These are phyloP conservation scores for Penicillium sp. DNA, from an alignment of 2,329 filamentous ascomycete species.

Conservation along the genomic window DNA sequence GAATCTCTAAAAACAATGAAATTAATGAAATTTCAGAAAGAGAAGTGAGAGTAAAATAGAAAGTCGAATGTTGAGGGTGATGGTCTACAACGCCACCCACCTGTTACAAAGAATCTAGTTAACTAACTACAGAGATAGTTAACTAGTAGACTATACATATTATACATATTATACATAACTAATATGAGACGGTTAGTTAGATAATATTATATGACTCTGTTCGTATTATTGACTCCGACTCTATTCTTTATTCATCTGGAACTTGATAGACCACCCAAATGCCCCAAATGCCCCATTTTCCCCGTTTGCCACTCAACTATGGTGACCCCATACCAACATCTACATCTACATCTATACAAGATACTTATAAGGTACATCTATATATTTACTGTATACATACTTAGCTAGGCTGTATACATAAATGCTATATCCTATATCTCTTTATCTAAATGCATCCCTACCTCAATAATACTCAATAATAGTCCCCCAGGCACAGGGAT, in stretches of 20 bases:
- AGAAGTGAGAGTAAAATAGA: slow-evolving; percentile 12
- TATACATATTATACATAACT: too few species aligned
- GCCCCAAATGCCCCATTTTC: slow-evolving; percentile 4
- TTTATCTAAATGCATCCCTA: background rate
- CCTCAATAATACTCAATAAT: background rate
- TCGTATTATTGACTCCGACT: background rate
- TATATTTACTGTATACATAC: background rate
- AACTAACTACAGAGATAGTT: too few species aligned
- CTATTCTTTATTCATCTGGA: slow-evolving; percentile 8
- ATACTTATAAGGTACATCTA: background rate
- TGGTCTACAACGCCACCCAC: slow-evolving; percentile 18
- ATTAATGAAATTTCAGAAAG: slow-evolving; percentile 7
- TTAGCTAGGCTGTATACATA: background rate
- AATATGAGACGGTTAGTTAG: too few species aligned
- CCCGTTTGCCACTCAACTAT: slow-evolving; percentile 14
- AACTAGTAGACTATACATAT: too few species aligned
- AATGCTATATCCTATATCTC: background rate
- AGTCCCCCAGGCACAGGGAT: background rate
- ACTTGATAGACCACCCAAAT: background rate
- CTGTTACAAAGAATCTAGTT: slow-evolving; percentile 8
- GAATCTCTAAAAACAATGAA: background rate
- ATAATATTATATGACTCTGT: background rate
- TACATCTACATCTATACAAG: background rate
- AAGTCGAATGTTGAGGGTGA: background rate
- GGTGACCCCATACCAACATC: background rate